Evolutionary conservation across 2,329 filamentous ascomycete genomes (phyloP), one percentile per base, ranked within the genome.

Genomic region (Chaetomium globosum): DNA sequence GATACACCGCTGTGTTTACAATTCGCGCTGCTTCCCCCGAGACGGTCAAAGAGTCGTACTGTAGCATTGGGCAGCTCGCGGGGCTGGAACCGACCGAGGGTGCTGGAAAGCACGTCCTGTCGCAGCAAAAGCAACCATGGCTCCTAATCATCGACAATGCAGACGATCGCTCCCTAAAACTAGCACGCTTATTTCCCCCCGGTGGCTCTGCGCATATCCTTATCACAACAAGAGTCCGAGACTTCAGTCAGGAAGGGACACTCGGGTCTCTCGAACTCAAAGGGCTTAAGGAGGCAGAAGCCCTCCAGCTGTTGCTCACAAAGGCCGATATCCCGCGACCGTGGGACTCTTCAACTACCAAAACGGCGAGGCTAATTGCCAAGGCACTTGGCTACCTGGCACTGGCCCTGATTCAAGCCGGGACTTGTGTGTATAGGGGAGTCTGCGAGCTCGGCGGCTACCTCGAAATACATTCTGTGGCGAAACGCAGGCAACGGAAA

Each of bases 121-220:
- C 62, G 13, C 65, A 67, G 43, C 62, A 65, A 26, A 56, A 28
- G 19, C 54, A 67, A n/a, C 54, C 58, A 13, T 67, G 65, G 65
- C 62, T 67, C 12, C 65, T 67, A 46, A 67, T 67, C 58, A 65
- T 67, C 16, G 65, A 67, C 62, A 65, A 67, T 31, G 65, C 62
- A 26, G 65, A 65, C 23, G 58, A 58, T 21, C 55, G 39, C 23
- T 58, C 55, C 23, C 48, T 58, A 16, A 58, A 58, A 23, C 36
- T 58, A 23, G 19, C 21, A 16, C 55, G 55, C 16, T n/a, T 58
- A 21, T 58, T 58, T 26, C 55, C 55, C 36, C 4, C 39, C 8
- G 43, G 21, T 12, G 55, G 55, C 39, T 58, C 54, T 30, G 65
- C 65, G 3, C 65, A 65, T 46, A 57, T 67, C 4, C 49, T 67